Base-by-base conservation (phyloP, 2,329 filamentous ascomycete genomes). In the Pyrenophora seminiperda region DNA sequence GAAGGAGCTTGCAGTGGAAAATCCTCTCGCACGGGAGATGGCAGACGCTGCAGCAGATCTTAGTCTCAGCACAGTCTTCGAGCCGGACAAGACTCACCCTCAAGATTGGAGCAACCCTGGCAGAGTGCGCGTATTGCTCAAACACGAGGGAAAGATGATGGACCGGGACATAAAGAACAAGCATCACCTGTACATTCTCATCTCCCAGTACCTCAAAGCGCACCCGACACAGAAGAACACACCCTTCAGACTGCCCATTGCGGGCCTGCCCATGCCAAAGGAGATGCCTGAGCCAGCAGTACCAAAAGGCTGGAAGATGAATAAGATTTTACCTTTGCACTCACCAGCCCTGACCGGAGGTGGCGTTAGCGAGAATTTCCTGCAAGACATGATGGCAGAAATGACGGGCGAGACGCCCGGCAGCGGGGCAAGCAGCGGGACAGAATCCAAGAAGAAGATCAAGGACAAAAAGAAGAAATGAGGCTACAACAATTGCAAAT, bases 81-180 rank as follows among this genome's bases (percentile, higher is more conserved):
- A 99, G 77, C 90, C 92, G 1, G 88, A 89, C 69, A 96, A 96
- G 79, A 83, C 86, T 53, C 94, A 99, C 75, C 94, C 94, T 5
- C 93, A 94, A 76, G 94, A 99, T 78, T 99, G 94, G 94, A 87
- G 88, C 48, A 99, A 99, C 77, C 94, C 94, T 10, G 94, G 94
- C 3, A 83, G 94, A 51, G 90, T 97, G 56, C 86, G 90, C 62
- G 85, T 97, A 41, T 77, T 87, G 67, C 77, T 97, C 47, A 87
- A 85, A 72, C 85, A 82, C 56, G 79, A 83, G 52, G 83, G 82
- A 27, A 74, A 74, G 55, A 66, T 75, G 37, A 65, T 79, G 30
- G 81, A 80, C 55, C 62, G 75, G 19, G 75, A 75, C 22, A 78
- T 89, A 37, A 85, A 85, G 70, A 89, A 87, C 65, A 90, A 97